Evolutionary conservation across 108 stramenopile genomes (phyloP), one percentile per base, ranked within the genome.

Genomic region (Skeletonema tropicum): DNA sequence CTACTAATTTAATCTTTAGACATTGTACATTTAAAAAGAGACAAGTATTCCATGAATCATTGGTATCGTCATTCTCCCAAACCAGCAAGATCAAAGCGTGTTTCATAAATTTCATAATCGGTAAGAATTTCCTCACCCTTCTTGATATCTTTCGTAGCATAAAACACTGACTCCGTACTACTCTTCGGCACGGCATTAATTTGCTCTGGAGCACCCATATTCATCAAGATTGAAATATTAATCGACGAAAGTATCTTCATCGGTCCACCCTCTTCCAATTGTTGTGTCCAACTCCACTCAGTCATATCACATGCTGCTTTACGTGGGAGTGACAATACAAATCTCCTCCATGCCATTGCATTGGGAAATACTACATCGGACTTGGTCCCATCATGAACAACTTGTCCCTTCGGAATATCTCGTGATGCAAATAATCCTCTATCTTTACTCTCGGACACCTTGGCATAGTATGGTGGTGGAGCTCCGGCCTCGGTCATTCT

Each of bases 81-180:
- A 1, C 52, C 52, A n/a, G 52, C 23, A 5, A 23, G 9, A 23
- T 55, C 52, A 55, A 23, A 55, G 21, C 21, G 19, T 8, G 52
- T 21, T 2, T 55, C 52, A 55, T 55, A 55, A 23, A 62, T 62
- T 8, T 85, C 88, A 78, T 92, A 92, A 69, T 89, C 75, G 55
- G 88, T 70, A 17, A 89, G 78, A 17, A 92, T 39, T 57, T 92
- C 91, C 38, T 92, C 84, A 0, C 83, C 87, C 38, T 84, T 73
- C 15, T 52, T 38, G 70, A 92, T 89, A 62, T 89, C 77, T 14
- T 77, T 48, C 2, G 67, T 75, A 10, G 91, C 88, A 39, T 84
- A 60, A 30, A 80, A 88, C 23, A 90, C 48, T 19, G 77, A 32
- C 31, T 33, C 36, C 1, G 35, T 62, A 7, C 61, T 38, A 25